These are phyloP conservation scores for Lumnitzera racemosa DNA, from an alignment of 345 rosid species.

Conservation along the genomic window DNA sequence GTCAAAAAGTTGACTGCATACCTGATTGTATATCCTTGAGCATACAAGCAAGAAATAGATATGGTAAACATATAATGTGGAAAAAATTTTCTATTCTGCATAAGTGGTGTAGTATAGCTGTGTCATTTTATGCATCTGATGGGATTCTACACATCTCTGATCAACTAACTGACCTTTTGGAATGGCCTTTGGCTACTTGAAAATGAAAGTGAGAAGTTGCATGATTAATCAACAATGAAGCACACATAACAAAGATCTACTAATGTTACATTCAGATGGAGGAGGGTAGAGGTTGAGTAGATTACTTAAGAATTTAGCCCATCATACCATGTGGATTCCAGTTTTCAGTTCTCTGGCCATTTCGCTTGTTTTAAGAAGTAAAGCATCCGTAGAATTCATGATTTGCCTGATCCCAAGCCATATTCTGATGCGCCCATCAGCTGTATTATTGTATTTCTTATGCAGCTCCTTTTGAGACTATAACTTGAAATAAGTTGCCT, in stretches of 20 bases:
- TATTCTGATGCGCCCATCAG: slow-evolving; percentile 56
- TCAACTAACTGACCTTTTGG: too few relatives aligned
- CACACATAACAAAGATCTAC: background rate
- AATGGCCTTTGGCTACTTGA: too few relatives aligned
- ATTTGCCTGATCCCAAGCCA: slow-evolving; percentile 67
- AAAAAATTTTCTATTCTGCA: too few relatives aligned
- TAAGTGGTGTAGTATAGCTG: too few relatives aligned
- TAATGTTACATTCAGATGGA: background rate
- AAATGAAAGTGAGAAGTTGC: too few relatives aligned
- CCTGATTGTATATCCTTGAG: too few relatives aligned
- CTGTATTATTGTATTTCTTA: slow-evolving; percentile 49
- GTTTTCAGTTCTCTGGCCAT: slow-evolving; percentile 50
- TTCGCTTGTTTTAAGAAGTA: slow-evolving; percentile 49
- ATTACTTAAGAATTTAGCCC: background rate
- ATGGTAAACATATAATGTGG: too few relatives aligned
- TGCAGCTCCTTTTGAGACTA: slow-evolving; percentile 64
- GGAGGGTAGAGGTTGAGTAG: background rate
- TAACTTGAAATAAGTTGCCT: slow-evolving; percentile 14
- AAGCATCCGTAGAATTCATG: slow-evolving; percentile 57
- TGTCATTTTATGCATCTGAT: too few relatives aligned
- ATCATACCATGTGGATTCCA: slow-evolving; percentile 66
- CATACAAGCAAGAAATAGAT: too few relatives aligned
- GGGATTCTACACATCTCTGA: too few relatives aligned
- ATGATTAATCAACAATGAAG: background rate
- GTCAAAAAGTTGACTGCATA: too few relatives aligned